These are phyloP conservation scores for Picea glauca DNA, from an alignment of 75 land plant genomes.

Conservation along the genomic window DNA sequence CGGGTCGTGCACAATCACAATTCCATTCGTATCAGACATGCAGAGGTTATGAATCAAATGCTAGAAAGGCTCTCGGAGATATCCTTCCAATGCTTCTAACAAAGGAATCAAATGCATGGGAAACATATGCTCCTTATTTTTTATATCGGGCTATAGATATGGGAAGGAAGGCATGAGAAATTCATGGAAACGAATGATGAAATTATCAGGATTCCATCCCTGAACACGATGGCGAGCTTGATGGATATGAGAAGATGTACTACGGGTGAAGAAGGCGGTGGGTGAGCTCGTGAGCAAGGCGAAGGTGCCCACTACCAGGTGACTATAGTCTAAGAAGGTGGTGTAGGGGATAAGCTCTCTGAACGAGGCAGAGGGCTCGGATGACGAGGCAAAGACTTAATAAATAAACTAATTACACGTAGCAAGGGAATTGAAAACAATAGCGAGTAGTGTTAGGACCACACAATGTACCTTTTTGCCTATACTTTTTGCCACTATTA, in stretches of 20 bases:
- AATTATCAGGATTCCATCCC: constrained; percentile 10
- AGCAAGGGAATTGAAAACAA: no score
- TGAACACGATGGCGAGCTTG: constrained; percentile 23
- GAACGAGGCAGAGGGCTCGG: no score
- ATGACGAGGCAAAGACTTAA: no score
- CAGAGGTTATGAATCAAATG: constrained; percentile 7
- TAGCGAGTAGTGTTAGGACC: no score
- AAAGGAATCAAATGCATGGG: constrained; percentile 37
- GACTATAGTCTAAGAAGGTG: no score
- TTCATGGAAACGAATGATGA: constrained; percentile 30
- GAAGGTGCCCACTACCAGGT: no score
- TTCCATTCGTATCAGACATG: constrained; percentile 5
- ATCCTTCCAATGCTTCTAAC: constrained; percentile 20
- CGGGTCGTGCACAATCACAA: constrained; percentile 34
- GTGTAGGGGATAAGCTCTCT: no score
- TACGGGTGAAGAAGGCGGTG: no score
- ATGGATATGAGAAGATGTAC: constrained; percentile 34
- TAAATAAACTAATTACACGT: no score
- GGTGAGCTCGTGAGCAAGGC: no score
- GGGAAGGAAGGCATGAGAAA: constrained; percentile 15
- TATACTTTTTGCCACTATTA: no score
- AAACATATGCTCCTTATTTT: constrained; percentile 9
- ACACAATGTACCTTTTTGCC: no score
- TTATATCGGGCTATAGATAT: constrained; percentile 17
- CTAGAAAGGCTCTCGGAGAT: constrained; percentile 12